Evolutionary conservation across 2,329 filamentous ascomycete genomes (phyloP).

Genomic region (Venturia carpophila): DNA sequence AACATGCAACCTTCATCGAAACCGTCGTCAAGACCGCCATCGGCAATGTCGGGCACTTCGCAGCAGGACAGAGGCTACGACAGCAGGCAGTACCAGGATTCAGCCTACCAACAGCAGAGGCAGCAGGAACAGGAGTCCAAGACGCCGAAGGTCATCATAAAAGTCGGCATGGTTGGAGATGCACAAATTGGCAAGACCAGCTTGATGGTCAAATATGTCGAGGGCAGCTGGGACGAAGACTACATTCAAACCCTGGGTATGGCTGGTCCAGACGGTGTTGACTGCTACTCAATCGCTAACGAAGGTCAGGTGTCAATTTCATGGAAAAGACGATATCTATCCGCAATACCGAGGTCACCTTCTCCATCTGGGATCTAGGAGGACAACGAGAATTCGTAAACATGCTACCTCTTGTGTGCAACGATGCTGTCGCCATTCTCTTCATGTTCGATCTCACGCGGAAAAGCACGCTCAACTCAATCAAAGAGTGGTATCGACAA

Average conservation of each 20-base stretch:
- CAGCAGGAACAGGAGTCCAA: conserved; percentile 35
- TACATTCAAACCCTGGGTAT: conserved; percentile 93
- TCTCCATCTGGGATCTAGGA: conserved; percentile 97
- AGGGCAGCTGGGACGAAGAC: conserved; percentile 98
- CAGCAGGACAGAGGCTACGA: conserved; percentile 8
- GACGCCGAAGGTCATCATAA: conserved; percentile 77
- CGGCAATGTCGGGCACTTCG: conserved; percentile 16
- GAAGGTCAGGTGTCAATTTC: conserved; percentile 77
- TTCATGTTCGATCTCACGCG: conserved; percentile 99
- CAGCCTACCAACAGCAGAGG: conserved; percentile 14
- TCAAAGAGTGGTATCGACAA: conserved; percentile 99
- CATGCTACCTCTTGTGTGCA: conserved; percentile 98
- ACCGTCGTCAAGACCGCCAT: conserved; percentile 14
- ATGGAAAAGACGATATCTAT: conserved; percentile 99
- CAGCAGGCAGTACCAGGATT: conserved; percentile 12
- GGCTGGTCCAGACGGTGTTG: conserved; percentile 21
- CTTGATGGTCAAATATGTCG: conserved; percentile 98
- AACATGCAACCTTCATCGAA: conserved; percentile 8
- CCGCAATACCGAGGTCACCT: conserved; percentile 98
- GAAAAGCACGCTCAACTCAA: conserved; percentile 97
- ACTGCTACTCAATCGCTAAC: not conserved
- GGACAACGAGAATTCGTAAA: conserved; percentile 99
- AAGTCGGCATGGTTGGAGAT: conserved; percentile 98
- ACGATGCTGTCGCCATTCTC: conserved; percentile 94
- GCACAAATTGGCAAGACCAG: conserved; percentile 99